These are phyloP conservation scores for Backusella sp. DNA, from an alignment of 192 early-diverging fungal species.

Conservation along the genomic window DNA sequence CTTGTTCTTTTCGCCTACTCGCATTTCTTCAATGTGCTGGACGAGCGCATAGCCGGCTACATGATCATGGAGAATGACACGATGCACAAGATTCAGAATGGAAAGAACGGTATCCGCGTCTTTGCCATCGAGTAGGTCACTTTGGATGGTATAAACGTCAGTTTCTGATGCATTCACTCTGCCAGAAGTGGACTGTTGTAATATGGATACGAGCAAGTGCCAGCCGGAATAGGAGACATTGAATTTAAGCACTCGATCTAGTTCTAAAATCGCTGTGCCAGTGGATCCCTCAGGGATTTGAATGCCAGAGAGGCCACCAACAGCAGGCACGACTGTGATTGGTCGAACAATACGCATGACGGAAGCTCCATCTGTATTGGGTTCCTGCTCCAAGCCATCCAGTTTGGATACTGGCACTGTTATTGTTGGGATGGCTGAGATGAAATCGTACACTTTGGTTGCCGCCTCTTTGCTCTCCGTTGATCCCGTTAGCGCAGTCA, in stretches of 20 bases:
- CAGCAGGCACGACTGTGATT: neutral
- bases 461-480: neutral
- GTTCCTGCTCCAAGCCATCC: neutral
- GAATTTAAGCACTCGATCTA: slow-evolving; percentile 12
- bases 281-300: slow-evolving; percentile 6
- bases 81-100: slow-evolving; percentile 23
- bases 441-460: slow-evolving; percentile 18
- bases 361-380: neutral
- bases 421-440: slow-evolving; percentile 1
- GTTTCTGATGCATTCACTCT: neutral
- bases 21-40: slow-evolving; percentile 15
- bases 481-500: slow-evolving; percentile 16
- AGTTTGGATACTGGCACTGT: neutral
- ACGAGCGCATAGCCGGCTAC: slow-evolving; percentile 2
- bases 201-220: slow-evolving; percentile 15
- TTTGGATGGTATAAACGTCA: slow-evolving; percentile 1
- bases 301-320: neutral
- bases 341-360: neutral
- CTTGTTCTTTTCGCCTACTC: neutral
- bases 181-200: neutral
- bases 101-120: slow-evolving; percentile 5
- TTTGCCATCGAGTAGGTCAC: neutral
- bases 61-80: neutral
- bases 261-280: neutral
- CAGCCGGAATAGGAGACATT: slow-evolving; percentile 25